Evolutionary conservation across 2,329 filamentous ascomycete species (phyloP).

Genomic region (Talaromyces sp.): DNA sequence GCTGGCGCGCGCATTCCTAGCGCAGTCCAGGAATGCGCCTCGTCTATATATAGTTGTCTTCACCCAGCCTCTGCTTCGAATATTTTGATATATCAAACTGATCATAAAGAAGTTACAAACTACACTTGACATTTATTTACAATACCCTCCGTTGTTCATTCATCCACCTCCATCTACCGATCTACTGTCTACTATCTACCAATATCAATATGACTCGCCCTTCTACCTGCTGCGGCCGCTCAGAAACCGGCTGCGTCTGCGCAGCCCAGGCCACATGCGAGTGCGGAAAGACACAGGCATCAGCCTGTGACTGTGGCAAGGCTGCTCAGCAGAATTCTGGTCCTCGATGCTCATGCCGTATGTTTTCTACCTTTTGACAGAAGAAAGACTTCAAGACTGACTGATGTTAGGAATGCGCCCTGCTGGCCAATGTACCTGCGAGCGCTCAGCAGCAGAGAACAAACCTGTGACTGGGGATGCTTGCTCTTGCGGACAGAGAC

Average conservation of each 20-base stretch:
- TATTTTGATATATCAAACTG: background rate
- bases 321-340: slow-evolving; percentile 65
- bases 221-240: slow-evolving; percentile 55
- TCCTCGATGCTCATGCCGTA: slow-evolving; percentile 76
- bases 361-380: slow-evolving; percentile 20
- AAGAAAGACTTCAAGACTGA: slow-evolving; percentile 3
- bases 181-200: background rate
- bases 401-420: slow-evolving; percentile 57
- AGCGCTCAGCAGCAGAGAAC: slow-evolving; percentile 67
- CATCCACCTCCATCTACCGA: background rate
- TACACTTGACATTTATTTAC: background rate
- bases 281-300: slow-evolving; percentile 80
- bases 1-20: slow-evolving; percentile 14
- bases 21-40: background rate
- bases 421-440: slow-evolving; percentile 76
- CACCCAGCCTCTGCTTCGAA: background rate
- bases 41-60: slow-evolving; percentile 10
- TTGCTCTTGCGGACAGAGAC: slow-evolving; percentile 73
- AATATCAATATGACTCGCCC: slow-evolving; percentile 12
- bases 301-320: slow-evolving; percentile 81
- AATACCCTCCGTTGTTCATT: background rate
- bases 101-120: background rate
- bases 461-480: slow-evolving; percentile 52
- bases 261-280: slow-evolving; percentile 65
- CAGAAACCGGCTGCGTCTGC: slow-evolving; percentile 50